Conservation (phyloP, 306 rosid species). For the Pyrus betulifolia region DNA sequence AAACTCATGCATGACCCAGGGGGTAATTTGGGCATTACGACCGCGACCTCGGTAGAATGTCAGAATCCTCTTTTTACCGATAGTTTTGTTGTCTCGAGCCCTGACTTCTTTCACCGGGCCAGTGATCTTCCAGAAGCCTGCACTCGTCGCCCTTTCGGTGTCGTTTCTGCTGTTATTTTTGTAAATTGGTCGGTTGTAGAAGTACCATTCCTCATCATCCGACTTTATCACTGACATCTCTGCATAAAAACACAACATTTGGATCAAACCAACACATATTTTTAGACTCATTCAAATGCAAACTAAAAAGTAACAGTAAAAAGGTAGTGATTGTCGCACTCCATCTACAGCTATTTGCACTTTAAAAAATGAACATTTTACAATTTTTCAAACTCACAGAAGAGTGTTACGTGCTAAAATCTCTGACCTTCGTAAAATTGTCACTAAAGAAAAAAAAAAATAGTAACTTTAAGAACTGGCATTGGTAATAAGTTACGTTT, state of each 20-base stretch:
- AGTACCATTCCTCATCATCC: slow-evolving; percentile 52
- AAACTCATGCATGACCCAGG: slow-evolving; percentile 73
- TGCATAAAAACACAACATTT: neutral
- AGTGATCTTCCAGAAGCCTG: slow-evolving; percentile 73
- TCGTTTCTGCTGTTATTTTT: slow-evolving; percentile 23
- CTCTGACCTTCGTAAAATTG: neutral
- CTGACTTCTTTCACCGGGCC: slow-evolving; percentile 32
- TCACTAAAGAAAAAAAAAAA: neutral
- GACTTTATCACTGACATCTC: slow-evolving; percentile 23
- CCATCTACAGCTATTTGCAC: no score
- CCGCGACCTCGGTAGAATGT: slow-evolving; percentile 37
- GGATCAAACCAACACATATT: neutral
- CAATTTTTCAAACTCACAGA: neutral
- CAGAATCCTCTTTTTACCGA: slow-evolving; percentile 60
- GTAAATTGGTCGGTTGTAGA: slow-evolving; percentile 32
- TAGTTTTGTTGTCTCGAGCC: slow-evolving; percentile 2
- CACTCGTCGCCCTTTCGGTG: slow-evolving; percentile 28
- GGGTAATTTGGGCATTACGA: slow-evolving; percentile 20
- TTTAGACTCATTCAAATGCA: neutral
- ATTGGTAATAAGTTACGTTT: neutral
- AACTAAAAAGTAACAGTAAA: neutral
- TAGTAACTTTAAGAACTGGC: neutral
- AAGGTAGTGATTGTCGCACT: neutral
- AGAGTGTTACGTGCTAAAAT: neutral
- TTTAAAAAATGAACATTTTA: no score